Base-by-base conservation (phyloP, 768 basidiomycete species). In the Agrocybe praecox region DNA sequence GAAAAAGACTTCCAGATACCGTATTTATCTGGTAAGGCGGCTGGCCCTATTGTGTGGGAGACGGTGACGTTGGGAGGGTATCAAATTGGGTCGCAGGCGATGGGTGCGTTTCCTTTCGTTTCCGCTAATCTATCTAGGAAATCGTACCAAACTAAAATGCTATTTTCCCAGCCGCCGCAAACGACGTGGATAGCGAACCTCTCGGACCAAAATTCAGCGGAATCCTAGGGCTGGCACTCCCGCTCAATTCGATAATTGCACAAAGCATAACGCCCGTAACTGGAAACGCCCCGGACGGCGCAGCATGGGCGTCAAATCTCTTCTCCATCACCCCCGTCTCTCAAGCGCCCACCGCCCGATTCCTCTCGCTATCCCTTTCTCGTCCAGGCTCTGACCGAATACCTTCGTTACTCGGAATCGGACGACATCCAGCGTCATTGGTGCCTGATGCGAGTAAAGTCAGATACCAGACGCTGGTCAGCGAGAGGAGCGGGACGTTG, bases 221-320 rank as follows among this genome's bases (percentile, higher is more conserved):
- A 23, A 79, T 92, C 50, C 78, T 92, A 6, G 91, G 90, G 17
- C 84, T 93, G 46, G 88, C 89, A 1, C 84, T 92, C 23, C 88
- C 91, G 21, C 71, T 75, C 46, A 85, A 91, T 71, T 89, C 86
- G n/a, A 60, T 86, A 57, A 92, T 93, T 51, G 78, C 86, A 4
- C 49, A 67, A 0, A 7, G 42, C 1, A 75, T 93, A 21, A 75
- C 81, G 0, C 77, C 88, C 1, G 74, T 74, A 18, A 77, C 74
- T 9, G 73, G 67, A 46, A 77, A 85, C 69, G 57, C 69, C 6
- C 80, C 84, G 0, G 87, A 90, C 60, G 90, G 90, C 46, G 87
- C 90, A 2, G 68, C 85, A 0, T 76, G 87, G 69, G 72, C 84
- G 0, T 87, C 88, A 17, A 92, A 92, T 60, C 73, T 93, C 43